A percentile compares a stretch with the other conserved stretches of the same genome.
Conservation (phyloP, 345 rosid genomes). For the Populus alba region DNA sequence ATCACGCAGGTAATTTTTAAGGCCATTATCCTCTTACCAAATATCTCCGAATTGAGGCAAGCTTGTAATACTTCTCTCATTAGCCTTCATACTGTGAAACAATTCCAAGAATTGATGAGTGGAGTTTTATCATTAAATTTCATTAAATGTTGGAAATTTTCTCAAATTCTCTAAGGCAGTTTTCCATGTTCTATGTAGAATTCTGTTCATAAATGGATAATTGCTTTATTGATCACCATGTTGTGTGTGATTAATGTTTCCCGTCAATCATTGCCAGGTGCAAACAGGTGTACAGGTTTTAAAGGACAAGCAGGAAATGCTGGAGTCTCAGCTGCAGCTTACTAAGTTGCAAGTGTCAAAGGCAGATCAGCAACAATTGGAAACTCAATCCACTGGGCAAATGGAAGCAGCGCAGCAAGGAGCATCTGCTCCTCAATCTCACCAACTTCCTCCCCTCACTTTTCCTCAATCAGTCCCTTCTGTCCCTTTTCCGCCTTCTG, state of each 20-base stretch:
- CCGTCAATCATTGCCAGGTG: slow-evolving; percentile 47
- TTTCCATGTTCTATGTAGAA: neutral
- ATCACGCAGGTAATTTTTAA: no score
- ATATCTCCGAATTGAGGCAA: no score
- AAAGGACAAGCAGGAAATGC: slow-evolving; percentile 73
- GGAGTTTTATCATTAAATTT: neutral
- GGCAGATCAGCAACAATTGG: slow-evolving; percentile 43
- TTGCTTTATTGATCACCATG: neutral
- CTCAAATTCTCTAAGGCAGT: neutral
- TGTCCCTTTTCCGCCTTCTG: slow-evolving; percentile 17
- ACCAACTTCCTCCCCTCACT: slow-evolving; percentile 34
- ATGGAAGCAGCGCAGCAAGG: slow-evolving; percentile 43
- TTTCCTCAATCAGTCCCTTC: slow-evolving; percentile 39
- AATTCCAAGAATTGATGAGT: no score
- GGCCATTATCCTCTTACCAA: no score
- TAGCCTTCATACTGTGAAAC: no score
- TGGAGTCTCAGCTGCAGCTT: slow-evolving; percentile 67
- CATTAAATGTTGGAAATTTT: neutral
- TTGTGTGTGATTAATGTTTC: slow-evolving; percentile 1
- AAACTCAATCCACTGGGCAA: slow-evolving; percentile 39
- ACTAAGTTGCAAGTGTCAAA: slow-evolving; percentile 57
- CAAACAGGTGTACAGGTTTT: slow-evolving; percentile 63
- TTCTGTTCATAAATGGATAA: neutral
- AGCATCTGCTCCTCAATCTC: slow-evolving; percentile 57
- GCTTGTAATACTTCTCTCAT: no score